Conservation (phyloP, 1,139 yeast species). For the Maudiozyma humilis region DNA sequence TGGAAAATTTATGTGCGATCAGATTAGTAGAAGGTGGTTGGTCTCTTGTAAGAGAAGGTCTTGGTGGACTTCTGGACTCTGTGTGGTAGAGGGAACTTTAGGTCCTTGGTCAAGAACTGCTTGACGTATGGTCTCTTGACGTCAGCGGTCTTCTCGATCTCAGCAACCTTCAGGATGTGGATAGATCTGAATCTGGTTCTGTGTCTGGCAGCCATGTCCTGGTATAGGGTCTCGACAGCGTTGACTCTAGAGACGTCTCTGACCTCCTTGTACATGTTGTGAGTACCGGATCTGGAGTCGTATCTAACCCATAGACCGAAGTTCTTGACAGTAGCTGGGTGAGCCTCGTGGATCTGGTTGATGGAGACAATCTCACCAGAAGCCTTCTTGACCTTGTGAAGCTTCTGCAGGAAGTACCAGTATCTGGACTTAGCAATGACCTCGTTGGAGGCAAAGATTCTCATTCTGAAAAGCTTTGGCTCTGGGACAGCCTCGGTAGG, state of each 20-base stretch:
- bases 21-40: conserved; percentile 64
- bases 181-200: conserved; percentile 99
- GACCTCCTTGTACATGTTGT: conserved; percentile 99
- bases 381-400: conserved; percentile 99
- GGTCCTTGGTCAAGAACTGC: conserved; percentile 92
- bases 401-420: conserved; percentile 99
- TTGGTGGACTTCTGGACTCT: conserved; percentile 88
- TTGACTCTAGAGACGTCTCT: conserved; percentile 98
- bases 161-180: conserved; percentile 98
- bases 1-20: conserved; percentile 63
- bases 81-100: conserved; percentile 99
- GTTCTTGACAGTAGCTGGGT: conserved; percentile 99
- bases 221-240: conserved; percentile 98
- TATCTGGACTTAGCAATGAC: conserved; percentile 99
- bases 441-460: conserved; percentile 98
- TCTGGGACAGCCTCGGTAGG: conserved; percentile 98
- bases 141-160: conserved; percentile 93
- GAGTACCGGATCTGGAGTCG: conserved; percentile 99
- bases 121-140: conserved; percentile 99
- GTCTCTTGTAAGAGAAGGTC: conserved; percentile 87
- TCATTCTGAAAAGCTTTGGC: conserved; percentile 99
- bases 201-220: conserved; percentile 99
- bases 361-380: conserved; percentile 98
- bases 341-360: conserved; percentile 85
- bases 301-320: conserved; percentile 99